These are phyloP conservation scores for Sugiyamaella castrensis DNA, from an alignment of 1,139 yeast species.

Conservation along the genomic window DNA sequence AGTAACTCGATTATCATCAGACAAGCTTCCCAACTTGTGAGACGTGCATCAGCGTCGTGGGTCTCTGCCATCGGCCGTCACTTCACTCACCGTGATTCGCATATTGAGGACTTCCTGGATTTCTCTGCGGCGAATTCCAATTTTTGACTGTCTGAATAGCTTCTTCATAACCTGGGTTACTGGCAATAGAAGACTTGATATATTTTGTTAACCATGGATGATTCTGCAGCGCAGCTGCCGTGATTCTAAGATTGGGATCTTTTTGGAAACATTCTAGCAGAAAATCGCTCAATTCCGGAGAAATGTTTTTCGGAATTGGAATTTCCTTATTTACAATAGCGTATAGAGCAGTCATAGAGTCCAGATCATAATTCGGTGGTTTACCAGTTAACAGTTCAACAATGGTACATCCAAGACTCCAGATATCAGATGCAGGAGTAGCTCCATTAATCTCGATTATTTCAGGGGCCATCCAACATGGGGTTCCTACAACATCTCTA, in stretches of 20 bases:
- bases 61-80: no score
- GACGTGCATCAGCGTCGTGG: no score
- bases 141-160: constrained; percentile 35
- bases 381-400: constrained; percentile 80
- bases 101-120: constrained; percentile 1
- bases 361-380: constrained; percentile 82
- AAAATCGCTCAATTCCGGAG: constrained; percentile 54
- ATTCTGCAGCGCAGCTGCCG: constrained; percentile 54
- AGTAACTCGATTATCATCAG: no score
- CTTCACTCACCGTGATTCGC: background rate
- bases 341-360: constrained; percentile 85
- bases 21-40: no score
- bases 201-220: constrained; percentile 60
- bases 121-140: constrained; percentile 27
- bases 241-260: constrained; percentile 58
- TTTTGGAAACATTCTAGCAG: constrained; percentile 74
- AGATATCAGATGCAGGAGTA: constrained; percentile 67
- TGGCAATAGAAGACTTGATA: constrained; percentile 8
- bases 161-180: constrained; percentile 29
- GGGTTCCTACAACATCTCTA: constrained; percentile 55
- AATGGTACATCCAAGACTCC: constrained; percentile 94
- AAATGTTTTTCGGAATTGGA: constrained; percentile 63
- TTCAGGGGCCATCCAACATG: constrained; percentile 90
- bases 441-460: constrained; percentile 77
- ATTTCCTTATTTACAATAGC: constrained; percentile 90